phyloP scores from a whole-genome alignment of 2,329 filamentous ascomycete species.

The Trichoderma brevicompactum region DNA sequence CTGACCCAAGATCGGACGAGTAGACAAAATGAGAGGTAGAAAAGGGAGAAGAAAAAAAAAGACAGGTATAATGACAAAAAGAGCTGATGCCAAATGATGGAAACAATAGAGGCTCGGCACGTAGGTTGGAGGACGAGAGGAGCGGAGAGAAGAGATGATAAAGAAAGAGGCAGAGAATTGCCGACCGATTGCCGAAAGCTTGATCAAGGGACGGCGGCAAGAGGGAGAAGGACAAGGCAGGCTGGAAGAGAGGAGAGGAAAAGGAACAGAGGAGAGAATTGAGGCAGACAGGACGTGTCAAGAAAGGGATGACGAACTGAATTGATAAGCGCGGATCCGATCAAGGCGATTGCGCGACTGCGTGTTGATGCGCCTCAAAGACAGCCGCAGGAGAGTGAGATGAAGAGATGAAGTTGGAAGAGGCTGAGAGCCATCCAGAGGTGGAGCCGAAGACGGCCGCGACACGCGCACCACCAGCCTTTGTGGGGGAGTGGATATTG shows the following conservation, averaged over 20 bases:
- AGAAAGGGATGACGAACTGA: constrained; percentile 42
- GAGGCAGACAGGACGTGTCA: constrained; percentile 30
- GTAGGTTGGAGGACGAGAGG: constrained; percentile 20
- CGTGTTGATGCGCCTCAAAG: constrained; percentile 34
- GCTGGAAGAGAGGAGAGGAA: constrained; percentile 21
- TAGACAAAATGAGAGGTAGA: constrained; percentile 33
- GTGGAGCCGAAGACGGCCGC: constrained; percentile 29
- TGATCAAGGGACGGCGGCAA: constrained; percentile 21
- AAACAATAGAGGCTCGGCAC: constrained; percentile 14
- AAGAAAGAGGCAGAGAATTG: constrained; percentile 25
- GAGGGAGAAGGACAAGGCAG: constrained; percentile 26
- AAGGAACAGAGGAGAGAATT: constrained; percentile 25
- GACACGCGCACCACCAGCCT: constrained; percentile 15
- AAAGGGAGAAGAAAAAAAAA: constrained; percentile 35
- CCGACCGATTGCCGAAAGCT: constrained; percentile 26
- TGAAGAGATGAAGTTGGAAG: constrained; percentile 28
- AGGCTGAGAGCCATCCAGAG: constrained; percentile 26
- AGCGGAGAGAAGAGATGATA: constrained; percentile 12
- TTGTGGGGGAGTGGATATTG: background rate
- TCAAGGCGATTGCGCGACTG: constrained; percentile 34
- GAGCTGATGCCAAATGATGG: constrained; percentile 10
- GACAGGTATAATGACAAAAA: constrained; percentile 30
- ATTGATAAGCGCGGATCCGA: constrained; percentile 39
- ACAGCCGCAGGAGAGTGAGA: constrained; percentile 17
- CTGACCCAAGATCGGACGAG: constrained; percentile 41